A percentile compares a stretch with the other conserved stretches of the same genome.
Evolutionary conservation across 495 filamentous ascomycete species (phyloP).

Genomic region (Neurospora tetrasperma): DNA sequence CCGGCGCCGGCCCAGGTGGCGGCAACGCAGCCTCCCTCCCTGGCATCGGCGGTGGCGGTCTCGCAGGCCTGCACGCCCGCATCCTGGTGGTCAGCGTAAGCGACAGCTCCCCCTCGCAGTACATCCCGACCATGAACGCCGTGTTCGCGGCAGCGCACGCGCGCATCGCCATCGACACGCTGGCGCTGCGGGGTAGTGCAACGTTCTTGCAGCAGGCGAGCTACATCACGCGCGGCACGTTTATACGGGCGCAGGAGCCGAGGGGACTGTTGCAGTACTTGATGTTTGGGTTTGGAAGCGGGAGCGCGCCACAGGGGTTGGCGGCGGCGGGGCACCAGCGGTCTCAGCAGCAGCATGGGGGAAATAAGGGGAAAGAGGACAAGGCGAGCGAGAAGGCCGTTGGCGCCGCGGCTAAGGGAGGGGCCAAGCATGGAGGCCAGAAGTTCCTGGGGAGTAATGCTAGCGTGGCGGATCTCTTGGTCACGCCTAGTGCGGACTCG

Average conservation of each 20-base stretch:
- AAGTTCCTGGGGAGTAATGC: slow-evolving; percentile 5
- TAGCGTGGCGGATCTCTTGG: slow-evolving; percentile 33
- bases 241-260: slow-evolving; percentile 56
- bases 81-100: slow-evolving; percentile 79
- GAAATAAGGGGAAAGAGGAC: background rate
- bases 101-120: slow-evolving; percentile 74
- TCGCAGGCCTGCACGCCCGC: slow-evolving; percentile 57
- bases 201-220: slow-evolving; percentile 94
- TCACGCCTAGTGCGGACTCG: slow-evolving; percentile 68
- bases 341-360: background rate
- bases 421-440: slow-evolving; percentile 37
- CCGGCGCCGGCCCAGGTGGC: slow-evolving; percentile 18
- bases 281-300: slow-evolving; percentile 72
- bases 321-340: background rate
- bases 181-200: slow-evolving; percentile 65
- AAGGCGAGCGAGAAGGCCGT: background rate
- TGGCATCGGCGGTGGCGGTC: slow-evolving; percentile 16
- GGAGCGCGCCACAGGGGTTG: slow-evolving; percentile 25
- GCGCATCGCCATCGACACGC: slow-evolving; percentile 79
- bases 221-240: slow-evolving; percentile 82
- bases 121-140: slow-evolving; percentile 95
- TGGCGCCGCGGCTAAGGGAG: slow-evolving; percentile 43
- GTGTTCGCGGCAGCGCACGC: slow-evolving; percentile 89
- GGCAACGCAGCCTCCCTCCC: slow-evolving; percentile 23
- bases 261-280: slow-evolving; percentile 76